Evolutionary conservation across 148 eudicot genomes (phyloP), one percentile per base, ranked within the genome.

Genomic region (Beta vulgaris): DNA sequence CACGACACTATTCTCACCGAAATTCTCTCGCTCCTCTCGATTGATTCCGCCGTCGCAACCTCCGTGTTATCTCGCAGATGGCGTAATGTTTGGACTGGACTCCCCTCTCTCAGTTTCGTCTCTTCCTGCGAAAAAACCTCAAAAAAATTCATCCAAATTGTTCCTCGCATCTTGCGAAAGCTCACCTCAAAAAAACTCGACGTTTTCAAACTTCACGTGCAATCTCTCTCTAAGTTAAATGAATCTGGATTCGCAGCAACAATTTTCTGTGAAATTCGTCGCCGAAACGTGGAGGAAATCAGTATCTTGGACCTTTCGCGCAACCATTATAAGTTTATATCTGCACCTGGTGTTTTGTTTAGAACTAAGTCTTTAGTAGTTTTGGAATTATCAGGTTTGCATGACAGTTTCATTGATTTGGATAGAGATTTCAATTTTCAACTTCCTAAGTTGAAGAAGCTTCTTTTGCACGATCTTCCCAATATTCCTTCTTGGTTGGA

Each of bases 1-100:
- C 77, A 54, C 7, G 58, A 29, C 42, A 1, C 44, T 29, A 21
- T 63, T n/a, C 70, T 74, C 59, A 3, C 9, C 58, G 48, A 63
- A 0, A 63, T 74, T 3, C 31, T 74, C 70, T 74, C 77, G n/a
- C 77, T n/a, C 48, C 60, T 74, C 31, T 61, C 77, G 6, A 11
- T 48, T 29, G 21, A 62, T 18, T 34, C 44, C 44, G 77, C 77
- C 10, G n/a, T 65, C 23, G 44, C 48, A 18, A 63, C 77, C 31
- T 25, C 55, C 46, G 43, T 46, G 18, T 37, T 74, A 16, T 74
- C 77, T 6, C 28, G n/a, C 2, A 43, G 71, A 16, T 73, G 71
- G 71, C 71, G 77, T 19, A 5, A 4, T 12, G 21, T 74, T 34
- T 74, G 77, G 76, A 73, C 76, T 6, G 57, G 15, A 29, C 1